Conservation (phyloP, 805 yeast genomes). For the Saccharomycopsis schoenii region DNA sequence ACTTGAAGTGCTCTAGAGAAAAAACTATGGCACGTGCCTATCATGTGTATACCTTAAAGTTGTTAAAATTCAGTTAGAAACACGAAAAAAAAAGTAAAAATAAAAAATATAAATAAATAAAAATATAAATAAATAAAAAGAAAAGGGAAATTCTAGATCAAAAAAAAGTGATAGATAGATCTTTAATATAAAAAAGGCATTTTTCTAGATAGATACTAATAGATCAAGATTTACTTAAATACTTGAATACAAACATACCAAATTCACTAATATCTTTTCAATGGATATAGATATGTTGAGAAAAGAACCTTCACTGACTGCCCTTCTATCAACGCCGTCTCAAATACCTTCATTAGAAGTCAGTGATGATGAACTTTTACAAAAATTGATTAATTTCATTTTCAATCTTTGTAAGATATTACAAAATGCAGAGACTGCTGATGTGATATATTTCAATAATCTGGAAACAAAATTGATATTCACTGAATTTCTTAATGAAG, state of each 20-base stretch:
- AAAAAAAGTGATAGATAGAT: background rate
- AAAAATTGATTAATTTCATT: constrained; percentile 21
- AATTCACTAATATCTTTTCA: no score
- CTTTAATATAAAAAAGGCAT: no score
- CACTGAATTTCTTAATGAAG: constrained; percentile 19
- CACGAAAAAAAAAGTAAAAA: no score
- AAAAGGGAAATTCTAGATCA: background rate
- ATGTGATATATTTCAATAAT: constrained; percentile 23
- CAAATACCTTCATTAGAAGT: background rate
- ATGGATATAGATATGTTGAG: background rate
- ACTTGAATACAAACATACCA: no score
- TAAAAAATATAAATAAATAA: no score
- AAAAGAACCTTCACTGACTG: background rate
- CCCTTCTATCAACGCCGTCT: background rate
- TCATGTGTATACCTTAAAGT: no score
- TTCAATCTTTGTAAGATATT: constrained; percentile 24
- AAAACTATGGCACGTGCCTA: no score
- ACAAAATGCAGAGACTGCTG: constrained; percentile 24
- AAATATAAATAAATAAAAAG: no score
- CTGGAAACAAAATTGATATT: constrained; percentile 15
- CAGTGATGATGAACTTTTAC: background rate
- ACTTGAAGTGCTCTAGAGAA: no score
- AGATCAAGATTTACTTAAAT: no score
- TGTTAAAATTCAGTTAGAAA: no score
- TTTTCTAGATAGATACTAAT: no score